These are phyloP conservation scores for Thalassia testudinum DNA, from an alignment of 116 monocot species.

Conservation along the genomic window DNA sequence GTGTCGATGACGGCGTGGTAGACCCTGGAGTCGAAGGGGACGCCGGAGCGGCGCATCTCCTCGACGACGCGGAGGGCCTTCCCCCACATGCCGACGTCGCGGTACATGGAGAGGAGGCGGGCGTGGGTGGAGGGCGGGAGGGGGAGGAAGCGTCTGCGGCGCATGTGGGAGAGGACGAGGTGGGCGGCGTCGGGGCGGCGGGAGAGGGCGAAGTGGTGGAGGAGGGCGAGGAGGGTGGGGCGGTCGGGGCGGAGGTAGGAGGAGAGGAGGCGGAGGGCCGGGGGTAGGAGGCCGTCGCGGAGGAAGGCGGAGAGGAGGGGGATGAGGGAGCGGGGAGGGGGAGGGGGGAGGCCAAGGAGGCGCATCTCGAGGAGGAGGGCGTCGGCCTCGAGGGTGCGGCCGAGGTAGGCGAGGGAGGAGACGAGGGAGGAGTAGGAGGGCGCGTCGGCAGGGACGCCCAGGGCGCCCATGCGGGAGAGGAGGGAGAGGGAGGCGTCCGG, in stretches of 20 bases:
- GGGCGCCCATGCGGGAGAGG: constrained; percentile 41
- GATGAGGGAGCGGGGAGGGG: constrained; percentile 4
- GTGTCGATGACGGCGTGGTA: constrained; percentile 54
- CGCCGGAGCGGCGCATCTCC: constrained; percentile 41
- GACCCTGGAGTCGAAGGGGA: constrained; percentile 24
- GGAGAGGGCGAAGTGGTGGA: constrained; percentile 30
- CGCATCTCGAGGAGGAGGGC: constrained; percentile 50
- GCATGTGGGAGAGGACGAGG: constrained; percentile 53
- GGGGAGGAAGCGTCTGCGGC: constrained; percentile 16
- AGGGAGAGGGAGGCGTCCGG: constrained; percentile 34
- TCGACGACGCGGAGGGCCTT: constrained; percentile 33
- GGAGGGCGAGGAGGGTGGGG: constrained; percentile 40
- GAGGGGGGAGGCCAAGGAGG: constrained; percentile 21
- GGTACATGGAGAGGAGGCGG: constrained; percentile 35
- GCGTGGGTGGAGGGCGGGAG: constrained; percentile 23
- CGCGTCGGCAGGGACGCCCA: constrained; percentile 25
- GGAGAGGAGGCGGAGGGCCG: neutral
- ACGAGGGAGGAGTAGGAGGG: constrained; percentile 32
- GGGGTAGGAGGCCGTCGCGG: neutral
- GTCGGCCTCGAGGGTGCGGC: constrained; percentile 67
- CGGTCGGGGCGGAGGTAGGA: constrained; percentile 26
- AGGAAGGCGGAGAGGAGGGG: constrained; percentile 30
- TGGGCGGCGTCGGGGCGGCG: constrained; percentile 53
- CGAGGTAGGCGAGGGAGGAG: constrained; percentile 27
- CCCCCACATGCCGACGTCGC: constrained; percentile 88